Percentiles rank a stretch among this genome's conserved stretches.
These are phyloP conservation scores for Kappamyces sp. DNA, from an alignment of 192 early-diverging fungal species.

Conservation along the genomic window DNA sequence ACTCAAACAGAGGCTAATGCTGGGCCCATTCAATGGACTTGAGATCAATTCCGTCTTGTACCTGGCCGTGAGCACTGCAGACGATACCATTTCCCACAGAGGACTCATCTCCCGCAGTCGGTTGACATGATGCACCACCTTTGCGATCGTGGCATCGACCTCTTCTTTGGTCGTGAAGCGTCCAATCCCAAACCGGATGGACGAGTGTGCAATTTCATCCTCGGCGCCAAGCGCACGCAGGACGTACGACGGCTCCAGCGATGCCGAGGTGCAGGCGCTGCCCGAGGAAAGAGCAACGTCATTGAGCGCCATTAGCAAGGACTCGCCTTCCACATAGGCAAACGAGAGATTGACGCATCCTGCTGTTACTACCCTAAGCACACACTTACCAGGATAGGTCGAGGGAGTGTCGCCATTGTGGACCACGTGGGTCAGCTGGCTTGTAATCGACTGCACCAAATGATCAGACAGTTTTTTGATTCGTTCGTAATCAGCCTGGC, in stretches of 20 bases:
- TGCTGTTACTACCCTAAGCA: slow-evolving; percentile 10
- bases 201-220: slow-evolving; percentile 92
- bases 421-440: slow-evolving; percentile 70
- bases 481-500: slow-evolving; percentile 70
- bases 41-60: slow-evolving; percentile 86
- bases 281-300: slow-evolving; percentile 95
- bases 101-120: slow-evolving; percentile 92
- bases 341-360: slow-evolving; percentile 96
- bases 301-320: slow-evolving; percentile 94
- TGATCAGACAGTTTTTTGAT: slow-evolving; percentile 68
- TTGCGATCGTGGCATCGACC: slow-evolving; percentile 80
- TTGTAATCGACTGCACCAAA: slow-evolving; percentile 73
- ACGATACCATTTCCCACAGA: slow-evolving; percentile 89
- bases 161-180: slow-evolving; percentile 94
- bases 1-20: slow-evolving; percentile 54
- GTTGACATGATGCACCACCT: slow-evolving; percentile 75
- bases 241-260: slow-evolving; percentile 94
- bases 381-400: slow-evolving; percentile 61
- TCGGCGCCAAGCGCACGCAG: slow-evolving; percentile 92
- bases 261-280: slow-evolving; percentile 92
- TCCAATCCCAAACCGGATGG: slow-evolving; percentile 94
- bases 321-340: slow-evolving; percentile 95
- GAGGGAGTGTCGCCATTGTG: slow-evolving; percentile 81
- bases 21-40: slow-evolving; percentile 89
- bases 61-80: slow-evolving; percentile 28